These are phyloP conservation scores for Groenewaldozyma sp. DNA, from an alignment of 1,139 yeast genomes.

Conservation along the genomic window DNA sequence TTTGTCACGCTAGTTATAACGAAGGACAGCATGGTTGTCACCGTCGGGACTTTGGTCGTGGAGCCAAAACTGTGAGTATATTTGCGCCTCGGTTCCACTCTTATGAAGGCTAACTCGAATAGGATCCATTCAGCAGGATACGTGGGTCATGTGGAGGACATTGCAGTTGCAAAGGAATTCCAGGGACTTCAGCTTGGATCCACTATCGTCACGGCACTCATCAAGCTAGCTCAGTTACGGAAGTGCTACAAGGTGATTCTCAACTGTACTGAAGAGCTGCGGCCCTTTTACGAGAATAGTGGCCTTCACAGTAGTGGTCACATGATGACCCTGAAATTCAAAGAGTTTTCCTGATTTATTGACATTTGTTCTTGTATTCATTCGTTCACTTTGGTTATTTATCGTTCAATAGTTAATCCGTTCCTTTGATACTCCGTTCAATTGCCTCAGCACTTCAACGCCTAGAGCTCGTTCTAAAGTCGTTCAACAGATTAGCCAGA, in stretches of 20 bases:
- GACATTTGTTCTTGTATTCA: too few species aligned
- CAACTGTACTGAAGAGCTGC: constrained; percentile 63
- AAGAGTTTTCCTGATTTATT: too few species aligned
- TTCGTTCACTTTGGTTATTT: too few species aligned
- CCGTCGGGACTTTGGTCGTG: constrained; percentile 34
- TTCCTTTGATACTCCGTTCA: too few species aligned
- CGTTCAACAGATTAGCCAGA: too few species aligned
- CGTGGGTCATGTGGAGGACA: constrained; percentile 94
- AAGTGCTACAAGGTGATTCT: constrained; percentile 70
- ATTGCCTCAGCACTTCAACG: too few species aligned
- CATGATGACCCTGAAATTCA: too few species aligned
- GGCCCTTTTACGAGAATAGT: constrained; percentile 68
- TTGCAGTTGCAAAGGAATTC: constrained; percentile 62
- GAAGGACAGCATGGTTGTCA: constrained; percentile 31
- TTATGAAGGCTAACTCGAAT: constrained; percentile 1
- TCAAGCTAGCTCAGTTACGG: constrained; percentile 39
- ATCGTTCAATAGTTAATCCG: too few species aligned
- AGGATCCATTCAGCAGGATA: constrained; percentile 56
- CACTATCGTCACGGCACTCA: constrained; percentile 46
- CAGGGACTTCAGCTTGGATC: constrained; percentile 71
- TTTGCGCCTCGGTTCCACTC: neutral
- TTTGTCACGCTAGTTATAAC: constrained; percentile 10
- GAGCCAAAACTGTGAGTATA: constrained; percentile 36
- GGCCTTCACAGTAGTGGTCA: constrained; percentile 37
- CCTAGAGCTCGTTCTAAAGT: too few species aligned